These are phyloP conservation scores for Phytopythium oedochilum DNA, from an alignment of 352 stramenopile species.

Conservation along the genomic window DNA sequence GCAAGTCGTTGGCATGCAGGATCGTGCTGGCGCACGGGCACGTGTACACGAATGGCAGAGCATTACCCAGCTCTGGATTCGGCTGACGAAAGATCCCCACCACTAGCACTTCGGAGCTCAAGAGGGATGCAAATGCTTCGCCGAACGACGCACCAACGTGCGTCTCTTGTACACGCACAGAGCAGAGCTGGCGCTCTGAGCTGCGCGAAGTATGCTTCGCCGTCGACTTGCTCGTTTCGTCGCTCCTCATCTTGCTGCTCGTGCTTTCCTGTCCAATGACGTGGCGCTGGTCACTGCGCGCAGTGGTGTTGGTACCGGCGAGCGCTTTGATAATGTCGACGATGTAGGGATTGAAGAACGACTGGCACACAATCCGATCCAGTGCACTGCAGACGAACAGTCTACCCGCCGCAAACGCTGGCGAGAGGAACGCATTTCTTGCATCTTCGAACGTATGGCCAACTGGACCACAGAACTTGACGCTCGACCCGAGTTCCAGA, in stretches of 20 bases:
- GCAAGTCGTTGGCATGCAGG: conserved; percentile 41
- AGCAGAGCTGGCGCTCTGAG: conserved; percentile 26
- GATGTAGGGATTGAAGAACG: conserved; percentile 82
- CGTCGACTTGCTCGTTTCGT: no score
- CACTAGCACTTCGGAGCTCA: conserved; percentile 35
- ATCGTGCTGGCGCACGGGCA: conserved; percentile 37
- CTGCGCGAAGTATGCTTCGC: no score
- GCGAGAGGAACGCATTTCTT: conserved; percentile 42
- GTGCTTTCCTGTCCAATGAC: neutral
- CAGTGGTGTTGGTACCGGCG: conserved; percentile 21
- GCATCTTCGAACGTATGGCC: conserved; percentile 41
- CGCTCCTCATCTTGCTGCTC: neutral
- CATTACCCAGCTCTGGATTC: conserved; percentile 36
- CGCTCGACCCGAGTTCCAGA: conserved; percentile 37
- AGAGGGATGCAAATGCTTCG: conserved; percentile 38
- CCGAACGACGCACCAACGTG: conserved; percentile 39
- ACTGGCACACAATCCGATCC: conserved; percentile 64
- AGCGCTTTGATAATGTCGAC: conserved; percentile 53
- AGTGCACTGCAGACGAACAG: conserved; percentile 54
- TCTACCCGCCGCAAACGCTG: conserved; percentile 45
- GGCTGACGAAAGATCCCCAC: conserved; percentile 46
- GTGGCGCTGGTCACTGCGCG: neutral
- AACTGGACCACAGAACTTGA: conserved; percentile 46
- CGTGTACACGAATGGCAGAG: conserved; percentile 62
- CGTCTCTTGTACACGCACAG: conserved; percentile 28